Evolutionary conservation across 2,329 filamentous ascomycete species (phyloP).

Genomic region (Didymella arachidicola): DNA sequence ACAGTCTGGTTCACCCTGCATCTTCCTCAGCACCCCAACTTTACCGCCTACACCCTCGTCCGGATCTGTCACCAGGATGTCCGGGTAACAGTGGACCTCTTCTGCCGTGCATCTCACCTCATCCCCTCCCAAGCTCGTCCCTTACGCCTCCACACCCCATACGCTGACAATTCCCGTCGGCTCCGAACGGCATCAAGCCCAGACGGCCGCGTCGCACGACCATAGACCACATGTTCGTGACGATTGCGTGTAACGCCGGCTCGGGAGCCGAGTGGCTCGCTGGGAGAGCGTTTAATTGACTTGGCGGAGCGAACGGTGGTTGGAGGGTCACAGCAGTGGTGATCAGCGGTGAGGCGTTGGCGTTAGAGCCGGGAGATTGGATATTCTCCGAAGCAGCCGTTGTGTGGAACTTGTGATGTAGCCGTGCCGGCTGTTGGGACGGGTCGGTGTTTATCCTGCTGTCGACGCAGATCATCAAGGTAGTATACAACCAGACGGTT

Average conservation of each 20-base stretch:
- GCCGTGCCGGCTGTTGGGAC: conserved; percentile 4
- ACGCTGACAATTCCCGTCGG: neutral
- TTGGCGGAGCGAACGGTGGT: neutral
- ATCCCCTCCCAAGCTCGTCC: neutral
- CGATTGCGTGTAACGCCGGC: conserved; percentile 14
- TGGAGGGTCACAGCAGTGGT: conserved; percentile 7
- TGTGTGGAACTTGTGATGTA: conserved; percentile 14
- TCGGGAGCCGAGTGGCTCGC: conserved; percentile 17
- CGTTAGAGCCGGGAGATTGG: conserved; percentile 24
- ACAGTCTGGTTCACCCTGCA: neutral
- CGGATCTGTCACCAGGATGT: conserved; percentile 22
- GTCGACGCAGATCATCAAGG: neutral
- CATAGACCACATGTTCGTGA: conserved; percentile 35
- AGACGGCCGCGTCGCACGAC: conserved; percentile 9
- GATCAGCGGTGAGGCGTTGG: conserved; percentile 22
- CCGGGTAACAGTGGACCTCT: conserved; percentile 10
- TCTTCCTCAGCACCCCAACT: conserved; percentile 1
- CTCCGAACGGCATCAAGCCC: neutral
- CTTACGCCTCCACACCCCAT: neutral
- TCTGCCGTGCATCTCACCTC: conserved; percentile 10
- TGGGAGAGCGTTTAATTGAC: neutral
- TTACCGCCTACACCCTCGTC: neutral
- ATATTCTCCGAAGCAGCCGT: conserved; percentile 36
- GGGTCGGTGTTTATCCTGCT: neutral
- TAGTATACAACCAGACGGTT: neutral